phyloP scores from a whole-genome alignment of 2,329 filamentous ascomycete genomes.

The Zarea fungicola region DNA sequence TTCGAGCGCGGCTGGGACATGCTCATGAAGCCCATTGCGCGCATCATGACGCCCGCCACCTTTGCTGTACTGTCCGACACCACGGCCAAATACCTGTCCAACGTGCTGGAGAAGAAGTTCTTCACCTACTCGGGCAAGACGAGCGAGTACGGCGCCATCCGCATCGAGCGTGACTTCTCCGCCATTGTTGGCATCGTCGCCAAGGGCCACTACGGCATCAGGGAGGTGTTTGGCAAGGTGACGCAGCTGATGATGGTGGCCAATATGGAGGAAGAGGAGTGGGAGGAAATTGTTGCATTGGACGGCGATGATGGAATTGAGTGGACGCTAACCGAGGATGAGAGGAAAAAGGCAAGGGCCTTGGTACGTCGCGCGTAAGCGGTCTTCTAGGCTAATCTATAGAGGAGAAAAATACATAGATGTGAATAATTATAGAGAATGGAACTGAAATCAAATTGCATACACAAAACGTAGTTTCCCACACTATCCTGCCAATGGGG shows the following conservation, averaged over 20 bases:
- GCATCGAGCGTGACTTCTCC: constrained; percentile 78
- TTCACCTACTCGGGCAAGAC: constrained; percentile 74
- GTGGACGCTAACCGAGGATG: constrained; percentile 68
- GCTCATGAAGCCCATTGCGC: constrained; percentile 76
- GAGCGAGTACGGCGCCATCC: constrained; percentile 74
- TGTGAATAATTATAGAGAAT: neutral
- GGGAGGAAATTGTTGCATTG: constrained; percentile 63
- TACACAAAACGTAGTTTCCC: neutral
- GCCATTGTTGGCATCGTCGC: constrained; percentile 66
- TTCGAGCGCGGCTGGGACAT: constrained; percentile 85
- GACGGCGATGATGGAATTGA: constrained; percentile 59
- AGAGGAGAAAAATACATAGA: neutral
- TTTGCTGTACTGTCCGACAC: constrained; percentile 71
- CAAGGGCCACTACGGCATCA: constrained; percentile 67
- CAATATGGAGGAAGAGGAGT: constrained; percentile 95
- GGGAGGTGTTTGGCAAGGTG: constrained; percentile 71
- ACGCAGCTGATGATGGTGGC: constrained; percentile 79
- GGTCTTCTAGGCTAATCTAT: neutral
- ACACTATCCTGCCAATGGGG: neutral
- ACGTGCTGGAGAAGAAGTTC: constrained; percentile 80
- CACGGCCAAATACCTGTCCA: constrained; percentile 69
- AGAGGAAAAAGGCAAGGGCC: constrained; percentile 65
- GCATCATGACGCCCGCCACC: constrained; percentile 73
- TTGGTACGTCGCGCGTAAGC: constrained; percentile 43
- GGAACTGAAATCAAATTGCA: neutral